Evolutionary conservation across 2,329 filamentous ascomycete species (phyloP).

Genomic region (Stemphylium beticola): DNA sequence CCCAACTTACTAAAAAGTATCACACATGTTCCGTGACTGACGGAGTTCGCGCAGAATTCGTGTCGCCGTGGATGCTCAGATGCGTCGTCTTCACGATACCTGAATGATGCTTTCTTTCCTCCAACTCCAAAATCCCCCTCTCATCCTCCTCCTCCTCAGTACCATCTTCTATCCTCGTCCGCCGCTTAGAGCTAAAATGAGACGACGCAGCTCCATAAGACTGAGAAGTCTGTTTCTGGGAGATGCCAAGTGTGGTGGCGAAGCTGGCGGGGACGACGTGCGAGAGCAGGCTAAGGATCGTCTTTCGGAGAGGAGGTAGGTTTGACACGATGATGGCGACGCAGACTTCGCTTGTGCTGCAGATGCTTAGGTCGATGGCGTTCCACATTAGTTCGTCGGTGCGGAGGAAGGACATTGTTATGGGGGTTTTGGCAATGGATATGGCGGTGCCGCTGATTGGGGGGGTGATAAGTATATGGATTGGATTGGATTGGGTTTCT

Average conservation of each 20-base stretch:
- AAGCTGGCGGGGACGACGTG: not conserved
- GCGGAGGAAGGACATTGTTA: constrained; percentile 6
- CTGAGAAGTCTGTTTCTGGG: not conserved
- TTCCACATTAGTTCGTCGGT: constrained; percentile 17
- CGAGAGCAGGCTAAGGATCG: constrained; percentile 3
- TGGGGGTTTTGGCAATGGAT: constrained; percentile 12
- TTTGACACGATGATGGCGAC: constrained; percentile 21
- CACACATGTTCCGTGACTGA: not conserved
- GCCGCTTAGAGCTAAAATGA: not conserved
- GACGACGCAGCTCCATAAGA: not conserved
- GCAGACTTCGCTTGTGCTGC: constrained; percentile 20
- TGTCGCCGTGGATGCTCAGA: constrained; percentile 1
- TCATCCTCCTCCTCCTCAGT: constrained; percentile 11
- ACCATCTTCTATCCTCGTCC: not conserved
- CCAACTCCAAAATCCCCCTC: constrained; percentile 11
- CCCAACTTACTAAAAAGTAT: no score
- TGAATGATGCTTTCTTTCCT: constrained; percentile 2
- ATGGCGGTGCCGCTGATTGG: constrained; percentile 4
- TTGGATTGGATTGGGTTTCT: not conserved
- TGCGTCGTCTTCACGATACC: constrained; percentile 12
- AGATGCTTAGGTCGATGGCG: constrained; percentile 17
- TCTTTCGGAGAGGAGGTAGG: constrained; percentile 22
- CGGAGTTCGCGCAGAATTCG: constrained; percentile 1
- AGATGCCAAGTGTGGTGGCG: not conserved
- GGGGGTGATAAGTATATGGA: not conserved